Conservation (phyloP, 768 basidiomycete species). For the Podaxis sp. region DNA sequence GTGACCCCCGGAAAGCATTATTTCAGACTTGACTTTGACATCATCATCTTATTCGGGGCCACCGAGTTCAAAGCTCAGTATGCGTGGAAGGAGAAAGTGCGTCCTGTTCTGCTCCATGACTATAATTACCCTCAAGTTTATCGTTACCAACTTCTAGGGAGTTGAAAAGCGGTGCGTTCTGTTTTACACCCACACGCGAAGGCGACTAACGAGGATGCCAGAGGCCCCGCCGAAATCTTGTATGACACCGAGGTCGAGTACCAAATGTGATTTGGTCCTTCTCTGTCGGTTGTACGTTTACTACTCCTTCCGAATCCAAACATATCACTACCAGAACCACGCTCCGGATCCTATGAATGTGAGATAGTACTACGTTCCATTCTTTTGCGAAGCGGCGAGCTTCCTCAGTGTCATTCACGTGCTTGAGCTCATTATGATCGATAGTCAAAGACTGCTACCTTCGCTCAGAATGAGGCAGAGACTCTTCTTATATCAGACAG, state of each 20-base stretch:
- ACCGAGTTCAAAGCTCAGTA: constrained; percentile 17
- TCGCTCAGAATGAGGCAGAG: too few relatives aligned
- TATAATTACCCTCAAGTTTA: not conserved
- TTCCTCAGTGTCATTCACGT: too few relatives aligned
- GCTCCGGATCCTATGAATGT: too few relatives aligned
- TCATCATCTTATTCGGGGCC: constrained; percentile 15
- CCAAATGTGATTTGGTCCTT: not conserved
- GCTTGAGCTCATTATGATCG: too few relatives aligned
- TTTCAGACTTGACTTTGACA: constrained; percentile 15
- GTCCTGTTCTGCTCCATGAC: not conserved
- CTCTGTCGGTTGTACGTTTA: too few relatives aligned
- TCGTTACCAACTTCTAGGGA: not conserved
- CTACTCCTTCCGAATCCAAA: too few relatives aligned
- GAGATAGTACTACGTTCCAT: too few relatives aligned
- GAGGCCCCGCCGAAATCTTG: not conserved
- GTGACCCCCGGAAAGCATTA: constrained; percentile 3
- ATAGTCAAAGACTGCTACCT: too few relatives aligned
- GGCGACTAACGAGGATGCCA: not conserved
- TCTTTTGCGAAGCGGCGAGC: too few relatives aligned
- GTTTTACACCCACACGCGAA: not conserved
- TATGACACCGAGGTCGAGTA: not conserved
- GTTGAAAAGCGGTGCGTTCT: constrained; percentile 13
- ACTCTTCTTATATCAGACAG: too few relatives aligned
- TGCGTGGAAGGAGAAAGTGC: constrained; percentile 14
- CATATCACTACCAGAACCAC: too few relatives aligned